Base-by-base conservation (phyloP, 139 green algal genomes). In the Pedinophyceae sp. region DNA sequence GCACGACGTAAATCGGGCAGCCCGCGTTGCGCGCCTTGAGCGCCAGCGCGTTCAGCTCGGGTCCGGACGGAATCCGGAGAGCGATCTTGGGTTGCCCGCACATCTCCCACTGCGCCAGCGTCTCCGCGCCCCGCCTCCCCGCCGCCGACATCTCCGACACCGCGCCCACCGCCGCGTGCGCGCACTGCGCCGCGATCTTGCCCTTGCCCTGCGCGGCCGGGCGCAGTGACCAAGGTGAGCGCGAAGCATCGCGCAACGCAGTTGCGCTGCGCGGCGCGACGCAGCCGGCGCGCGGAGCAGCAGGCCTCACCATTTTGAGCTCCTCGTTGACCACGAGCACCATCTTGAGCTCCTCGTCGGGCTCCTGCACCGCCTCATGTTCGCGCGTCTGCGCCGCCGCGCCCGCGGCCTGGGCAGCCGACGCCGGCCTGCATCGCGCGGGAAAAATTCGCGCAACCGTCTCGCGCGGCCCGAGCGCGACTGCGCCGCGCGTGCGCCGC, bases 81-180 rank as follows among this genome's bases (percentile, higher is more conserved):
- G 77, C 77, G 18, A 93, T 82, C 65, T 93, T 93, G 18, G 80
- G 64, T 54, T 87, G 74, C 20, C 79, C 84, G 38, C 58, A 64
- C 24, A 43, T 20, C 59, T 85, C 74, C 82, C 82, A 93, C 26
- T 73, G 62, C 30, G 53, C 50, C 25, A 93, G 70, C 20, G 55
- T 26, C 10, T 58, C 23, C 29, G 53, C 30, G 30, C 77, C 61
- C 2, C 39, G 49, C 25, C 38, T 29, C 17, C 50, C 47, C 17
- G 3, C 16, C 29, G 20, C 48, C 46, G 77, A 66, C 13, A 57
- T 27, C 48, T 68, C 27, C 48, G 80, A 64, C 16, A 87, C 49
- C 23, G 80, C 71, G 2, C 78, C 84, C 15, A 87, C 70, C 3
- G 84, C 80, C 2, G 80, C 84, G 53, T 93, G 84, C 13, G 73